These are phyloP conservation scores for Russula virescens DNA, from an alignment of 768 basidiomycete genomes.

Conservation along the genomic window DNA sequence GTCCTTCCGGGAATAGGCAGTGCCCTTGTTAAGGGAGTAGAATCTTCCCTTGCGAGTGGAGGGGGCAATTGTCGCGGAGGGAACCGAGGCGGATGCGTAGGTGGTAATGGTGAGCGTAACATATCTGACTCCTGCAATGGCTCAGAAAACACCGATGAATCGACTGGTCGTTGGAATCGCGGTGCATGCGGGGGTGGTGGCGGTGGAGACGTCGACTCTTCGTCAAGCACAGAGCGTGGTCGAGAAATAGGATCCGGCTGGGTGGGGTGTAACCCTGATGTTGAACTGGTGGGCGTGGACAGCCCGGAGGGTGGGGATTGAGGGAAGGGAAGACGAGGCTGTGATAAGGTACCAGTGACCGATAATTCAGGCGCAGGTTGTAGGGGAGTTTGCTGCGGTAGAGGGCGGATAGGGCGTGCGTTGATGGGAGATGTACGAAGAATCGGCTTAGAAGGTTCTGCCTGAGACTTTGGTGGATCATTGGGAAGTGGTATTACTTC, in stretches of 20 bases:
- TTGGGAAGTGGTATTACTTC: neutral
- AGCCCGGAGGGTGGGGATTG: neutral
- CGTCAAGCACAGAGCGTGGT: slow-evolving; percentile 23
- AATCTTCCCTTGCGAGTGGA: slow-evolving; percentile 19
- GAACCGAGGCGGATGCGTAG: slow-evolving; percentile 29
- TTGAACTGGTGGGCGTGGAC: slow-evolving; percentile 3
- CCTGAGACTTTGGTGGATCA: slow-evolving; percentile 10
- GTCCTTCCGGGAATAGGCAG: slow-evolving; percentile 19
- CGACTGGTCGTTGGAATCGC: slow-evolving; percentile 17
- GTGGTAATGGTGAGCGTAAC: slow-evolving; percentile 37
- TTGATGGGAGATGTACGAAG: slow-evolving; percentile 17
- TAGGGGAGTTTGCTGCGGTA: slow-evolving; percentile 9
- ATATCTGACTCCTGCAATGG: slow-evolving; percentile 34
- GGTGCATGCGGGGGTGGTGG: slow-evolving; percentile 6
- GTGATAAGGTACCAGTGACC: neutral
- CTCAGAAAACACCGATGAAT: slow-evolving; percentile 25
- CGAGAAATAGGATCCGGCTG: slow-evolving; percentile 19
- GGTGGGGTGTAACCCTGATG: slow-evolving; percentile 1
- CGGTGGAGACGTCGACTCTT: slow-evolving; percentile 13
- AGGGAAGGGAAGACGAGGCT: slow-evolving; percentile 11
- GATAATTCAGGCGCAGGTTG: slow-evolving; percentile 16
- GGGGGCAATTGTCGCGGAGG: slow-evolving; percentile 21
- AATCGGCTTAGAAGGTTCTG: neutral
- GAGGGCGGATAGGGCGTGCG: slow-evolving; percentile 17
- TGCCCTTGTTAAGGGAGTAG: slow-evolving; percentile 9